Conservation (phyloP, 345 rosid species). For the Pistacia atlantica region DNA sequence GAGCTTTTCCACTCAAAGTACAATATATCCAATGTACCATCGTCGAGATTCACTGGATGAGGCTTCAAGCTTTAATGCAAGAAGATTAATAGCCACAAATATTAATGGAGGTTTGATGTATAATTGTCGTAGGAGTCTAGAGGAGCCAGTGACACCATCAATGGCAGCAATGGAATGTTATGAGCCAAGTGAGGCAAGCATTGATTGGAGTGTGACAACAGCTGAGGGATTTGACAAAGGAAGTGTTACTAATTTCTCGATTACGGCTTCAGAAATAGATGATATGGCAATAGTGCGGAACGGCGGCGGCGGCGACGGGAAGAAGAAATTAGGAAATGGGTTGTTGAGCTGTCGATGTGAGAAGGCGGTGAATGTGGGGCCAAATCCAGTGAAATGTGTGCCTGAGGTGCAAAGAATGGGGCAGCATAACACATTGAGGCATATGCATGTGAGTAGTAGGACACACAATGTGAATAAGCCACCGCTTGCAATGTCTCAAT, state of each 20-base stretch:
- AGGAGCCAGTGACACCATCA: constrained; percentile 29
- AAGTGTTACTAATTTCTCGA: constrained; percentile 49
- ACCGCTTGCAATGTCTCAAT: constrained; percentile 41
- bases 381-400: constrained; percentile 47
- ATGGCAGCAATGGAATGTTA: constrained; percentile 52
- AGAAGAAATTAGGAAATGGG: constrained; percentile 24
- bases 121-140: constrained; percentile 23
- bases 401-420: constrained; percentile 10
- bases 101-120: constrained; percentile 10
- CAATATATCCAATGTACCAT: constrained; percentile 30
- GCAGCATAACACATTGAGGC: constrained; percentile 26
- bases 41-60: constrained; percentile 72
- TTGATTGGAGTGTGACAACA: constrained; percentile 88
- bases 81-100: constrained; percentile 13
- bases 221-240: constrained; percentile 61
- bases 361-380: constrained; percentile 81
- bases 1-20: constrained; percentile 79
- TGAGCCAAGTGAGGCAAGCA: constrained; percentile 89
- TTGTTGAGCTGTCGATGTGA: constrained; percentile 73
- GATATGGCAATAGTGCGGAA: constrained; percentile 27
- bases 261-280: constrained; percentile 48
- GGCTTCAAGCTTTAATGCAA: constrained; percentile 30
- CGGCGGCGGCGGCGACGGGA: constrained; percentile 24
- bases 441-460: constrained; percentile 49
- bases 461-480: constrained; percentile 29